phyloP scores from a whole-genome alignment of 345 rosid genomes.

The Citrus sinensis region DVS_A1.0 CM039167.1:2357501-2358000 shows the following conservation, averaged over 20 bases:
- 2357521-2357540: constrained; percentile 38
- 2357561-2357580: constrained; percentile 60
- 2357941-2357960: no score
- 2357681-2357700: background rate
- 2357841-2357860: background rate
- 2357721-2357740: background rate
- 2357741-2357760: background rate
- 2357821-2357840: background rate
- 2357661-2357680: background rate
- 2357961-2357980: no score
- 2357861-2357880: background rate
- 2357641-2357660: background rate
- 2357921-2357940: no score
- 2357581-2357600: constrained; percentile 46
- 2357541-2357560: constrained; percentile 52
- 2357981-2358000: no score
- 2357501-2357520: constrained; percentile 55
- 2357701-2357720: background rate
- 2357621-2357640: no score
- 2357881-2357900: no score
- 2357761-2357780: fast-evolving
- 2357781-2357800: no score
- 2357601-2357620: background rate
- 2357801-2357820: background rate
- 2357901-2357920: no score